Base-by-base conservation (phyloP, 805 yeast genomes). In the Metschnikowia sp. region DNA sequence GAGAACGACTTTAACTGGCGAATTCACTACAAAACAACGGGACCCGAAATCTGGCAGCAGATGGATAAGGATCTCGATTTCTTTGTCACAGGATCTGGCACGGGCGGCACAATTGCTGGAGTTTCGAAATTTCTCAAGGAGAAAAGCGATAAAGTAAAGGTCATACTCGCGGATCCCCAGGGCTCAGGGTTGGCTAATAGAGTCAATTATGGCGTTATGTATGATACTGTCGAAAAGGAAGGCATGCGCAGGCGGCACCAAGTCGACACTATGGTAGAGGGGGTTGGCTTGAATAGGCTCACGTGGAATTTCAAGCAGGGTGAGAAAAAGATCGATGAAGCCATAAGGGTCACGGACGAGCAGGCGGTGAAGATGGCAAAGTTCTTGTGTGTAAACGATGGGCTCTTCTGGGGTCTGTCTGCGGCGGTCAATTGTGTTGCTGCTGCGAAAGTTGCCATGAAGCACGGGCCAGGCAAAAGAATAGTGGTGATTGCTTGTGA, bases 401-500 rank as follows among this genome's bases (percentile, higher is more conserved):
- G 98, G 0, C 67, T 89, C 13, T 94, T 94, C 64, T 78, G 91
- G 60, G 99, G 99, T 2, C 84, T 95, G 28, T 87, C 96, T 38
- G 84, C 95, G n/a, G 96, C 96, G 0, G 83, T 94, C 26, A 90
- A 90, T 62, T 91, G 96, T 36, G 96, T 88, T 5, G 97, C 96
- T 0, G 96, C 96, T 0, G 77, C 82, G 6, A 73, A 79, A 52
- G 67, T 80, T 8, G 70, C 78, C 44, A 45, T 78, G 68, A 57
- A 64, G 47, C 54, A 61, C 38, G 76, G 76, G 0, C 62, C 83
- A 0, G 91, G 91, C 1, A 78, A 85, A 43, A 78, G 72, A 15
- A 81, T 92, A 19, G 95, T 92, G 5, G 81, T 95, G 15, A 77
- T 94, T 40, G 87, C 96, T 1, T 94, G 98, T 63, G 99, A 92